Conservation (phyloP, 2,329 filamentous ascomycete genomes). For the Calonectria multiphialidica region DNA sequence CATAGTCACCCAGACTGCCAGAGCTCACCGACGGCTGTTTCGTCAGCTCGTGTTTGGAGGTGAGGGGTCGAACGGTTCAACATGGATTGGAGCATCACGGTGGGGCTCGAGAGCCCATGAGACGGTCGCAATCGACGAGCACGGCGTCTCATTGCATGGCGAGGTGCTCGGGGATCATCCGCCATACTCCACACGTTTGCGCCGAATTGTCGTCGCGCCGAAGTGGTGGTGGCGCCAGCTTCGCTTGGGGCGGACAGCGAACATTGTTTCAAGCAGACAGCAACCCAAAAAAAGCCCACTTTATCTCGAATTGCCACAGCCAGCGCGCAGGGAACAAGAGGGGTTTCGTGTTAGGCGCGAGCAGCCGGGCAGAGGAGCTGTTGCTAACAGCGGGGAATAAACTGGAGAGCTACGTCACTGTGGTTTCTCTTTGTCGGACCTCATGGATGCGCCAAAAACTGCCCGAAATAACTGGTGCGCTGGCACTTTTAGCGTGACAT, state of each 20-base stretch:
- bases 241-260: constrained; percentile 6
- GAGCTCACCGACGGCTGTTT: constrained; percentile 3
- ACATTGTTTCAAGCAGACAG: constrained; percentile 10
- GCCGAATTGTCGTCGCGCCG: neutral
- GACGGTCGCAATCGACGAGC: neutral
- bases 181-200: constrained; percentile 15
- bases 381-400: constrained; percentile 11
- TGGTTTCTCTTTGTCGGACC: neutral
- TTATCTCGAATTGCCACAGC: neutral
- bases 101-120: constrained; percentile 16
- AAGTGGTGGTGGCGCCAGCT: constrained; percentile 11
- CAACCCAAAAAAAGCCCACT: constrained; percentile 5
- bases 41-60: constrained; percentile 19
- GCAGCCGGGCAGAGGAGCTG: neutral
- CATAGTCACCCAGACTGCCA: neutral
- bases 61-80: constrained; percentile 14
- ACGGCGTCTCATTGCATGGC: constrained; percentile 5
- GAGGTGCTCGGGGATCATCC: constrained; percentile 1
- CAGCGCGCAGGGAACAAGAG: constrained; percentile 10
- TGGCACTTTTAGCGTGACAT: neutral
- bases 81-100: constrained; percentile 7
- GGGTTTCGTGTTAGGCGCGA: constrained; percentile 5
- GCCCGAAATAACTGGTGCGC: neutral
- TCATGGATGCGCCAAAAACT: constrained; percentile 5
- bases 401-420: constrained; percentile 11